Percentiles rank a stretch among this genome's conserved stretches.
phyloP scores from a whole-genome alignment of 371 early-diverging fungal species.

The Dichotomocladium elegans region DNA sequence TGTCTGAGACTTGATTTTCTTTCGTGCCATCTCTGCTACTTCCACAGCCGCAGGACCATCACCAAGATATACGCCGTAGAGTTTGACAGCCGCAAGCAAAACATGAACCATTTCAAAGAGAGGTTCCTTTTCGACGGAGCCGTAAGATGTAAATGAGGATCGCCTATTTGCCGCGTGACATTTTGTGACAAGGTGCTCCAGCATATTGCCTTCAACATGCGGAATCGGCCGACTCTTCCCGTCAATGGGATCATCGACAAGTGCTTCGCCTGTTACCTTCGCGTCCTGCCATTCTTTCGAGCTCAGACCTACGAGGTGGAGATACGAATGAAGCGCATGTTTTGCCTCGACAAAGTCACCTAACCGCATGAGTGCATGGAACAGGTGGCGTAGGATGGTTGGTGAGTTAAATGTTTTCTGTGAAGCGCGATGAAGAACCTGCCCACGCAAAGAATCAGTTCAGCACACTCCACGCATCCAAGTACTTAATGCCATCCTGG shows the following conservation, averaged over 20 bases:
- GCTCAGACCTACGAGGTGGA: constrained; percentile 46
- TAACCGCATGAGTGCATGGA: constrained; percentile 50
- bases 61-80: constrained; percentile 39
- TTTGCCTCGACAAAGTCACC: constrained; percentile 80
- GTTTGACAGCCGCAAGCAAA: constrained; percentile 35
- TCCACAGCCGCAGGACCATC: constrained; percentile 26
- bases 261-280: constrained; percentile 21
- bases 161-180: constrained; percentile 30
- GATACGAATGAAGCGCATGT: constrained; percentile 62
- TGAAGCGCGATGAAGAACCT: constrained; percentile 63
- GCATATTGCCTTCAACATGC: constrained; percentile 7
- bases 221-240: constrained; percentile 3
- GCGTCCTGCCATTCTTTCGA: constrained; percentile 30
- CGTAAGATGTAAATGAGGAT: constrained; percentile 45
- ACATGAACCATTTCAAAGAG: constrained; percentile 28
- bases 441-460: no score
- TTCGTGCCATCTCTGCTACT: constrained; percentile 20
- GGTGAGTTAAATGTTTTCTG: constrained; percentile 75
- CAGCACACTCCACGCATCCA: no score
- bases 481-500: neutral
- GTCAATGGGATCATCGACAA: constrained; percentile 10
- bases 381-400: constrained; percentile 60
- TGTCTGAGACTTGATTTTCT: neutral
- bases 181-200: neutral
- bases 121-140: constrained; percentile 5